phyloP scores from a whole-genome alignment of 306 rosid genomes.

The Astragalus membranaceus region DNA sequence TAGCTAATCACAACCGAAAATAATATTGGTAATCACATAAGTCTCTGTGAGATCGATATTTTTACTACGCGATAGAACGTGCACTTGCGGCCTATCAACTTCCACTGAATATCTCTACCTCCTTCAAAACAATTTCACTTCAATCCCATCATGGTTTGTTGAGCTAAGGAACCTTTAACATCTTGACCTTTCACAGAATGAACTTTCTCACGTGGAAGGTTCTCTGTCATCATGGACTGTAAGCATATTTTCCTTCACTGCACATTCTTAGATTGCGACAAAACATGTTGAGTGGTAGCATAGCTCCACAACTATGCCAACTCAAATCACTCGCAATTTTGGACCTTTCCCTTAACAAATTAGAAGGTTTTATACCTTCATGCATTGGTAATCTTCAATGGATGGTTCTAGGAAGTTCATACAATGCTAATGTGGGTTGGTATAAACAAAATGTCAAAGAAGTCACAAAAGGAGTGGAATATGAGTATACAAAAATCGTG shows the following conservation, averaged over 20 bases:
- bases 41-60: no score
- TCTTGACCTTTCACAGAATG: no score
- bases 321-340: not conserved
- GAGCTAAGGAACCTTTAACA: no score
- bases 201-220: no score
- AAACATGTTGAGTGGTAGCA: not conserved
- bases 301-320: conserved; percentile 20
- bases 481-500: not conserved
- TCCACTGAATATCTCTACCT: no score
- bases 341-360: conserved; percentile 5
- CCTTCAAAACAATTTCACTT: no score
- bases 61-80: no score
- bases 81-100: no score
- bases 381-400: conserved; percentile 15
- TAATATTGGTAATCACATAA: no score
- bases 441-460: not conserved
- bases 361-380: conserved; percentile 10
- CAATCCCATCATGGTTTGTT: no score
- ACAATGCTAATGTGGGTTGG: no score
- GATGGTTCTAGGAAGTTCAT: not conserved
- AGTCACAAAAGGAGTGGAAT: conserved; percentile 6
- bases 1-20: no score
- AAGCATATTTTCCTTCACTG: not conserved
- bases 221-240: conserved; percentile 9
- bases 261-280: conserved; percentile 6